Evolutionary conservation across 2,329 filamentous ascomycete genomes (phyloP).

Genomic region (Colletotrichum cordylinicola): DNA sequence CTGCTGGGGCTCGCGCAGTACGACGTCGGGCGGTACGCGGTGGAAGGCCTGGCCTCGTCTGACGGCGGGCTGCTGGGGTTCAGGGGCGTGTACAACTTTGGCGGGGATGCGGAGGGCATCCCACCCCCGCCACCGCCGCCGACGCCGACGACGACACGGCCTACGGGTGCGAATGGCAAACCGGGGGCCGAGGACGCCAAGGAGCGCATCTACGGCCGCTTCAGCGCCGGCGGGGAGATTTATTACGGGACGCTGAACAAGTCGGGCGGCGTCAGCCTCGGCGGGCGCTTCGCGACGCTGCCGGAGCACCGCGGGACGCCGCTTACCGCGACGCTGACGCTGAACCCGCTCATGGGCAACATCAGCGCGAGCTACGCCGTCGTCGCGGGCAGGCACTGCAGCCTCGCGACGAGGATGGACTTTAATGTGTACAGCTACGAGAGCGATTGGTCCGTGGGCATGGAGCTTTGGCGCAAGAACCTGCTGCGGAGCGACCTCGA

Average conservation of each 20-base stretch:
- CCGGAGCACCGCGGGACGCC: conserved; percentile 83
- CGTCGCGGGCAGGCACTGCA: conserved; percentile 81
- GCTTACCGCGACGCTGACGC: conserved; percentile 88
- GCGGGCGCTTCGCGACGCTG: conserved; percentile 87
- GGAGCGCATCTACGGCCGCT: conserved; percentile 77
- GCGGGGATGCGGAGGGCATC: conserved; percentile 63
- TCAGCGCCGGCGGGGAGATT: conserved; percentile 89
- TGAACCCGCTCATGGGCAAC: conserved; percentile 95
- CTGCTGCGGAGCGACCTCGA: conserved; percentile 6
- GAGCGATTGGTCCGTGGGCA: conserved; percentile 88
- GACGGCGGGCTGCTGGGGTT: conserved; percentile 90
- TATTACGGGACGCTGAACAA: conserved; percentile 98
- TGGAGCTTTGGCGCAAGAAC: conserved; percentile 85
- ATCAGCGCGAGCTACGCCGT: conserved; percentile 92
- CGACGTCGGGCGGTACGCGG: conserved; percentile 84
- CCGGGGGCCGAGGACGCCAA: conserved; percentile 38
- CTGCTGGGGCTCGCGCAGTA: conserved; percentile 78
- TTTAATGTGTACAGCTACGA: conserved; percentile 99
- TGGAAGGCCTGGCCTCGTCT: conserved; percentile 90
- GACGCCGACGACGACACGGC: conserved; percentile 11
- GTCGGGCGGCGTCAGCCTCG: conserved; percentile 88
- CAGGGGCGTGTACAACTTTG: conserved; percentile 93
- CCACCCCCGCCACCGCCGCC: conserved; percentile 1
- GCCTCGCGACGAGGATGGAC: conserved; percentile 88
- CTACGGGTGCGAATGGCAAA: conserved; percentile 23